Base-by-base conservation (phyloP, 805 yeast species). In the Metschnikowia lochheadii region DNA sequence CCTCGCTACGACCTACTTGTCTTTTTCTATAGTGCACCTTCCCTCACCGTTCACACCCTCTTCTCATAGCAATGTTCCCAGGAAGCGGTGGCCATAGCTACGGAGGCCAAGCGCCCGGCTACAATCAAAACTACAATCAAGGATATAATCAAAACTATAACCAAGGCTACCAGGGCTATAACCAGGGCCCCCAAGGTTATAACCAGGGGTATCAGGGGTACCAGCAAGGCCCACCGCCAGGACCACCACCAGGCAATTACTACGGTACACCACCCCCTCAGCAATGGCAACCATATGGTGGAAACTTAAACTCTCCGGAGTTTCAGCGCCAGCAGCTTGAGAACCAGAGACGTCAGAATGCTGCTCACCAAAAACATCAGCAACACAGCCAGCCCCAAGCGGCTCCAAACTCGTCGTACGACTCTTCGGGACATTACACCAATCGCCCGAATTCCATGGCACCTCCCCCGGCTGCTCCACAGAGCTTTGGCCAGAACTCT, bases 401-500 rank as follows among this genome's bases (percentile, higher is more conserved):
- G 20, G 55, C 62, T 13, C 54, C 57, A 41, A 60, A 59, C 49
- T 40, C 49, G 38, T 51, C 59, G 37, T 55, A 57, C 40, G 54
- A 56, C 45, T 40, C 52, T 13, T 48, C 31, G 40, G 60, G 61
- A 21, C 49, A 58, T 34, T 58, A 58, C 44, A 50, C 38, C 36
- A 36, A 40, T 5, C 21, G 18, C 3, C 50, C 40, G 44, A 15
- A 32, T 31, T 48, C 49, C 11, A 39, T 44, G 40, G 49, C 45
- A 5, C 41, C 51, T 13, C 53, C 53, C 4, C 76, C 76, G 6
- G 59, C 66, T 7, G 60, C 63, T 3, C 73, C 75, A 0, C 77
- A 72, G 54, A 58, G 59, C 32, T 72, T 72, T 46, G 71, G 70
- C 13, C 68, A 64, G 48, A 67, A 69, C 52, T 53, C 68, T 41